Evolutionary conservation across 1,284 basidiomycete genomes (phyloP), one percentile per base, ranked within the genome.

Genomic region (Tylopilus orsonianus): DNA sequence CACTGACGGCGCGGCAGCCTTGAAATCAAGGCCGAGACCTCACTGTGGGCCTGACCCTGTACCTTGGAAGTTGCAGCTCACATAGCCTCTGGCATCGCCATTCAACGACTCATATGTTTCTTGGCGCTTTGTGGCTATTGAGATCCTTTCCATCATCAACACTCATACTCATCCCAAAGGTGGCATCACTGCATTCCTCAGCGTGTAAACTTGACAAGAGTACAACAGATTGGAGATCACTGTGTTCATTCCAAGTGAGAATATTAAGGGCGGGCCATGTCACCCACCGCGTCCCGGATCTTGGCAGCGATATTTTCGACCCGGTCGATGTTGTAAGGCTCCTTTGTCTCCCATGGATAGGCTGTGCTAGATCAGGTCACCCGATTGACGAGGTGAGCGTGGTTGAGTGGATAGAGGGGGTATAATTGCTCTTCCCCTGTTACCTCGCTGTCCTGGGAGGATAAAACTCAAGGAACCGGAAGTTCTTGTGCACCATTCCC

Each of bases 401-500:
- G 43, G 22, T 5, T 3, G 33, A 30, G 45, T 19, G 20, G 29
- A 4, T 27, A 27, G 29, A 35, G 14, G 30, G 41, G 34, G 39
- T 30, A n/a, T 14, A 10, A 26, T 33, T 30, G 19, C 34, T 20
- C 51, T 48, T 29, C 22, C 18, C 10, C 29, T n/a, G n/a, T n/a
- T n/a, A n/a, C n/a, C n/a, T n/a, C n/a, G n/a, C n/a, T n/a, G 36
- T 22, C 36, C 14, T 22, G 41, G 7, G 14, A 32, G 18, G 24
- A 52, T 58, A 53, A 58, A 57, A 29, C 6, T 16, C 20, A 30
- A 22, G 26, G 33, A 37, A 30, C 20, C 14, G 32, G 4, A 12
- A 3, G 8, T 32, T 13, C 13, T 22, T 12, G 30, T 22, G 36
- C 39, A 49, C 42, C 20, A 12, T 9, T 36, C 26, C 18, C 32